Conservation (phyloP, 2,329 filamentous ascomycete genomes). For the Paracoccidioides lutzii region DNA sequence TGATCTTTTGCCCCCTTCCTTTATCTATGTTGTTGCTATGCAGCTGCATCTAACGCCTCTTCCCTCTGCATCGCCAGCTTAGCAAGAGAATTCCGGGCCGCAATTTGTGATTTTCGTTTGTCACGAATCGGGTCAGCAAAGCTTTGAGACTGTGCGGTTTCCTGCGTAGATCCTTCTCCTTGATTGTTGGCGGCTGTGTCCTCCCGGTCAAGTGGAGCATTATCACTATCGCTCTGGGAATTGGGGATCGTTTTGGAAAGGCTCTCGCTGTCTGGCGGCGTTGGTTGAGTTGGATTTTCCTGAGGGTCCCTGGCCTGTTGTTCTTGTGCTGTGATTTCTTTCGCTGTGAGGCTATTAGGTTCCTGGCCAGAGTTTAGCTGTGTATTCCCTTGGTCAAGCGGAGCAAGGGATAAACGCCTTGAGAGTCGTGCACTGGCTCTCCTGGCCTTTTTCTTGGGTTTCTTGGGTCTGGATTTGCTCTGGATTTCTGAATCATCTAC, state of each 20-base stretch:
- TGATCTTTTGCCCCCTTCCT: neutral
- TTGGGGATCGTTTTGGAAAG: neutral
- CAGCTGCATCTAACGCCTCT: slow-evolving; percentile 26
- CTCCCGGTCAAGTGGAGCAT: neutral
- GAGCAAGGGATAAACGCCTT: neutral
- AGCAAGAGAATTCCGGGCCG: slow-evolving; percentile 23
- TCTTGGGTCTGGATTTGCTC: neutral
- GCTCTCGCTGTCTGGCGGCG: neutral
- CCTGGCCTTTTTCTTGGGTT: neutral
- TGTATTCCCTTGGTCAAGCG: neutral
- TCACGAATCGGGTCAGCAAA: neutral
- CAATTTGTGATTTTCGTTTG: slow-evolving; percentile 21
- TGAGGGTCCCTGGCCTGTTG: neutral
- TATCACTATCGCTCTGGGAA: neutral
- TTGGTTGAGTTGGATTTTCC: neutral
- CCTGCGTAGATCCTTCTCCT: neutral
- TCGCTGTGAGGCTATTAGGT: neutral
- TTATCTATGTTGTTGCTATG: neutral
- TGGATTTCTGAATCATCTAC: neutral
- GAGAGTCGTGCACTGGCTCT: slow-evolving; percentile 1
- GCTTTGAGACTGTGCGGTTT: neutral
- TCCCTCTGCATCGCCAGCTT: slow-evolving; percentile 28
- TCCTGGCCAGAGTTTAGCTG: neutral
- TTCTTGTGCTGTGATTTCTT: neutral
- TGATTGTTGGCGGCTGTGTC: neutral